Conservation (phyloP, 768 basidiomycete genomes). For the Udeniomyces megalosporus region DNA sequence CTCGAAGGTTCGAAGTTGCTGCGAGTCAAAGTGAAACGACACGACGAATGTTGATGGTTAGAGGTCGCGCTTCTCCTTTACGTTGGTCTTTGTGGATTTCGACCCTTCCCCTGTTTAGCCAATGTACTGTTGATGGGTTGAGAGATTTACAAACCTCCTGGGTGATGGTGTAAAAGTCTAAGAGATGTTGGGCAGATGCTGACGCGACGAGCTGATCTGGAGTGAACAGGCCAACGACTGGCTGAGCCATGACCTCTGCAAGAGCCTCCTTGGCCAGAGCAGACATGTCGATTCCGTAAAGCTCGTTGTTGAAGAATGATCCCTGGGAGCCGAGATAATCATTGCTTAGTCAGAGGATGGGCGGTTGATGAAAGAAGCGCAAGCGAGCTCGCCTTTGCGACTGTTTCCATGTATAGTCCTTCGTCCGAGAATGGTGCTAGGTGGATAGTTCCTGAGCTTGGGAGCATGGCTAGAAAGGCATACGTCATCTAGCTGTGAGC, state of each 20-base stretch:
- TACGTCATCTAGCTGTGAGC: neutral
- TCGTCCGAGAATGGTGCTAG: conserved; percentile 16
- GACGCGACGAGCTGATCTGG: conserved; percentile 1
- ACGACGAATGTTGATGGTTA: too few species aligned
- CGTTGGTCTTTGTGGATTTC: too few species aligned
- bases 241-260: conserved; percentile 10
- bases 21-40: neutral
- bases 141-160: neutral
- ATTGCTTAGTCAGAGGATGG: neutral
- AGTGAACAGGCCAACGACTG: conserved; percentile 15
- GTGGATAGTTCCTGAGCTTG: conserved; percentile 8
- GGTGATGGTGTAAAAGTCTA: conserved; percentile 13
- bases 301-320: conserved; percentile 7
- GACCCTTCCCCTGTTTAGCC: neutral
- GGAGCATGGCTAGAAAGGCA: conserved; percentile 1
- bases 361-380: neutral
- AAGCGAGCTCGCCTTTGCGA: conserved; percentile 5
- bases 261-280: neutral
- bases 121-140: too few species aligned
- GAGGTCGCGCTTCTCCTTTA: too few species aligned
- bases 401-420: conserved; percentile 11
- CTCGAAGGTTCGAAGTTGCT: conserved; percentile 10
- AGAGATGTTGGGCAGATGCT: neutral
- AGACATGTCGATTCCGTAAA: conserved; percentile 14
- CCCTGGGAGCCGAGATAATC: neutral